Evolutionary conservation across 495 filamentous ascomycete genomes (phyloP), one percentile per base, ranked within the genome.

Genomic region (Penicillium canescens): DNA sequence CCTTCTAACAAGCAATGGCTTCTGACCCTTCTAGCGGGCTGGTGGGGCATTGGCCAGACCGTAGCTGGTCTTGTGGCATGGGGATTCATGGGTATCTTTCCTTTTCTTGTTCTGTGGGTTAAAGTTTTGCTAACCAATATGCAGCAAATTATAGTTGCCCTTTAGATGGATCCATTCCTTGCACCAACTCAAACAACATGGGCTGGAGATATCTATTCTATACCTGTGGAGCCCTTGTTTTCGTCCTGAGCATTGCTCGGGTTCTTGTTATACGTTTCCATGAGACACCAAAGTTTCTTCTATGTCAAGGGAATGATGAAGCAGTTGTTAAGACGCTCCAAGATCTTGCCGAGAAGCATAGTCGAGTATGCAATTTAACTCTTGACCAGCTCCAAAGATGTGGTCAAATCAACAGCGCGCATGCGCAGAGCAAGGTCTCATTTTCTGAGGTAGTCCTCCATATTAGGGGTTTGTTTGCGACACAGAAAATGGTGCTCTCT

Each of bases 1-100:
- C 58, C 54, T 0, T 61, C 58, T 1, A 54, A 61, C 33, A 61
- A 61, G 35, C 58, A 61, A 54, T 61, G 58, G 58, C 54, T 61
- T n/a, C 38, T 61, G 13, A 61, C 54, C 2, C 46, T 57, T n/a
- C 37, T 61, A 12, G 58, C 58, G 16, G 58, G 54, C 3, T 61
- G 58, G 58, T 61, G 58, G 58, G 58, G 58, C 14, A 50, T 61
- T 39, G 58, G 58, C 2, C 54, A 57, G 9, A 61, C 58, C 0
- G 50, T 57, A 8, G 58, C 58, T 40, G 58, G 58, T 12, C 50
- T 61, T 13, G 18, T 61, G 42, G 58, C 54, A 3, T 61, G 58
- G 58, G 45, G 45, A 1, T 61, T 54, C 20, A 61, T 61, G 58
- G 45, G 54, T 61, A 38, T 48, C 12, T 28, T 21, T 38, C 20